Base-by-base conservation (phyloP, 2,329 filamentous ascomycete genomes). In the Calonectria leucothoes region DNA sequence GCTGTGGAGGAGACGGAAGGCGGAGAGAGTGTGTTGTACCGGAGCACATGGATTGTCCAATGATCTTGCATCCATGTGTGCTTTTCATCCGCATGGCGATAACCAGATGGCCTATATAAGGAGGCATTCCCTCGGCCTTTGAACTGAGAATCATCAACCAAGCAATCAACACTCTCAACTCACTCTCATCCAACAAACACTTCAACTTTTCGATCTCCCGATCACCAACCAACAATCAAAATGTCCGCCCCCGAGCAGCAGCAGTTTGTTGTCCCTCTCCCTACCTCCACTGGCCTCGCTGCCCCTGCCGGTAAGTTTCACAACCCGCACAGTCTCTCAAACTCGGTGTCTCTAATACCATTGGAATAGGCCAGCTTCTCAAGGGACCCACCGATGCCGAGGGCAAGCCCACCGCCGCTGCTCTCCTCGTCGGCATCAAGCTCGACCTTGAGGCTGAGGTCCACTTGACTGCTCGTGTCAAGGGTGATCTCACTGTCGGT, bases 121-220 rank as follows among this genome's bases (percentile, higher is more conserved):
- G 55, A 39, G 31, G 23, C 35, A 39, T 8, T 27, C 23, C 55
- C 55, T 61, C 33, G 55, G 29, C 33, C 35, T 23, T 61, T 61
- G 23, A 39, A 39, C 35, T 27, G n/a, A 35, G 20, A 61, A 61
- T 29, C 33, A 61, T 61, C 55, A 61, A 61, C 33, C 35, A 27
- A 61, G 55, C 55, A 61, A 61, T 61, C 55, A 61, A 61, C 55
- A 61, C 33, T 61, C 55, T 61, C 55, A 39, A 61, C 23, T 27
- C 33, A 23, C 55, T 39, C 55, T 27, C 55, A 33, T 14, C 37
- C 55, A 61, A 39, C 33, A 61, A 39, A 39, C 35, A 39, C 55
- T 61, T 27, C 55, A 35, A 61, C 33, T 61, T 61, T 39, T 39
- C 20, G 55, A 61, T 61, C 55, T 61, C 39, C 8, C 33, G 55